phyloP scores from a whole-genome alignment of 805 yeast species.

The Metschnikowia kofuensis region DNA sequence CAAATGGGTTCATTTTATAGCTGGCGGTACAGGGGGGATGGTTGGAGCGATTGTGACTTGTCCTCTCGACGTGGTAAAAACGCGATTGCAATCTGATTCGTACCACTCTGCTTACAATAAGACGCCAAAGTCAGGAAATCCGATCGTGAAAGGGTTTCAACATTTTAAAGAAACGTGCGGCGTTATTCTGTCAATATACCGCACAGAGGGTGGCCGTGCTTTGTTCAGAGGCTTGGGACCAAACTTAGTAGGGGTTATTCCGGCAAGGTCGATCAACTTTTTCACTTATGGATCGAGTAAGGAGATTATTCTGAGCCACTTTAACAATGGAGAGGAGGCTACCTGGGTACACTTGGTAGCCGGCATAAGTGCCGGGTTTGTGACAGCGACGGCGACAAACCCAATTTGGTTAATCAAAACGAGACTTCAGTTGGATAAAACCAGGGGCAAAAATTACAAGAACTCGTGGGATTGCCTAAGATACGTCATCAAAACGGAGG shows the following conservation, averaged over 20 bases:
- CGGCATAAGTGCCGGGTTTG: constrained; percentile 90
- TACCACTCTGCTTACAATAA: constrained; percentile 56
- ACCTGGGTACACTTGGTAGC: constrained; percentile 83
- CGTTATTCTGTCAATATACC: constrained; percentile 67
- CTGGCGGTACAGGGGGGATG: constrained; percentile 96
- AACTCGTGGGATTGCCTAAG: constrained; percentile 83
- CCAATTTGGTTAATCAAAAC: constrained; percentile 98
- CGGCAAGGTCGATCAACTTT: constrained; percentile 95
- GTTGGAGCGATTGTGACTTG: constrained; percentile 93
- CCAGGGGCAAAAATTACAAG: constrained; percentile 61
- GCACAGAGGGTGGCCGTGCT: constrained; percentile 78
- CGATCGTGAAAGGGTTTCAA: constrained; percentile 46
- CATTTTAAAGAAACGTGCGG: constrained; percentile 83
- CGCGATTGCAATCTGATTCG: constrained; percentile 88
- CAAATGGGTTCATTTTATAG: constrained; percentile 77
- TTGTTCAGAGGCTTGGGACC: constrained; percentile 96
- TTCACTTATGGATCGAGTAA: constrained; percentile 96
- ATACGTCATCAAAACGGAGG: constrained; percentile 72
- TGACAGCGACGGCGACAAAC: constrained; percentile 92
- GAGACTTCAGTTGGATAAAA: constrained; percentile 84
- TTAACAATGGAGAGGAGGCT: constrained; percentile 73
- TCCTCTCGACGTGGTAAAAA: constrained; percentile 94
- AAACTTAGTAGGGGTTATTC: constrained; percentile 93
- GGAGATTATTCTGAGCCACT: constrained; percentile 60
- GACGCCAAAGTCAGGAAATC: constrained; percentile 38